Evolutionary conservation across 441 rosid species (phyloP).

Genomic region (Croton setiger): DNA sequence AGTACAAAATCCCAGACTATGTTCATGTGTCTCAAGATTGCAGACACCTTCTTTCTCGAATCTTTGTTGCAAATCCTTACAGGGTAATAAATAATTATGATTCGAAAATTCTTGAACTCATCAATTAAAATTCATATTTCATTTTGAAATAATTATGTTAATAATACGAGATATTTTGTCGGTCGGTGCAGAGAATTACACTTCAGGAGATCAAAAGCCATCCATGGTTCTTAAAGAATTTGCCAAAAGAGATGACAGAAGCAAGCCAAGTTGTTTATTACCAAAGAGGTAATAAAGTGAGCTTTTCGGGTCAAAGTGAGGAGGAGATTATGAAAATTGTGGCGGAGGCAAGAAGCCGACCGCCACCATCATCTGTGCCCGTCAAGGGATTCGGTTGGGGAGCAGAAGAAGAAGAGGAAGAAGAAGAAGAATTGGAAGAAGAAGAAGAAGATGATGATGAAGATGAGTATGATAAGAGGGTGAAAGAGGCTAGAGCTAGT

Average conservation of each 20-base stretch:
- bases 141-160: too few species aligned
- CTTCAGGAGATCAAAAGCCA: conserved; percentile 77
- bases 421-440: conserved; percentile 47
- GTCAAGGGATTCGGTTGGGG: conserved; percentile 63
- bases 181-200: conserved; percentile 60
- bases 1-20: conserved; percentile 84
- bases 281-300: conserved; percentile 59
- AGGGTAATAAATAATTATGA: conserved; percentile 38
- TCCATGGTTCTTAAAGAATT: conserved; percentile 91
- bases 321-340: conserved; percentile 93
- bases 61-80: conserved; percentile 66
- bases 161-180: too few species aligned
- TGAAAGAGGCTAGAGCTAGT: conserved; percentile 77
- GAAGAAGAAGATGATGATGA: conserved; percentile 73
- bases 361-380: conserved; percentile 40
- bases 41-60: conserved; percentile 68
- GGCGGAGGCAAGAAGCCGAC: conserved; percentile 70
- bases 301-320: conserved; percentile 66
- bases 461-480: conserved; percentile 87
- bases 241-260: conserved; percentile 80
- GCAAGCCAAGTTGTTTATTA: conserved; percentile 67
- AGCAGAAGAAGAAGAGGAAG: conserved; percentile 49
- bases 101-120: neutral
- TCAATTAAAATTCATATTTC: too few species aligned
- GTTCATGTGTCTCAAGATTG: conserved; percentile 85